Percentiles rank a stretch among this genome's conserved stretches.
phyloP scores from a whole-genome alignment of 352 stramenopile species.

The Vaucheria bursata region DNA sequence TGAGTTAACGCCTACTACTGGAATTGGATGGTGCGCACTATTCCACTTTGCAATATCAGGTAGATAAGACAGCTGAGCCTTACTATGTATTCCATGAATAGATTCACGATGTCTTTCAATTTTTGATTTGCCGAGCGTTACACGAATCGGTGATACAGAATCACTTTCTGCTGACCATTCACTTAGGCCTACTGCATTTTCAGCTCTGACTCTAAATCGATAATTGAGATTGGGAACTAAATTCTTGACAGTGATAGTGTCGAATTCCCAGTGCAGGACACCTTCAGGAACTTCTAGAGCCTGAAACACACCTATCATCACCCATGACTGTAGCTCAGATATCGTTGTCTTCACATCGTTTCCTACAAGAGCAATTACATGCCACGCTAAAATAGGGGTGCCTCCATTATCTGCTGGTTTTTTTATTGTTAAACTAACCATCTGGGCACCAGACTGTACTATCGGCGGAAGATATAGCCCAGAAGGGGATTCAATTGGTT shows the following conservation, averaged over 20 bases:
- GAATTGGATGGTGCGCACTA: background rate
- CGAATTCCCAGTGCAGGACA: background rate
- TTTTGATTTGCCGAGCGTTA: background rate
- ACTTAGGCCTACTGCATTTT: conserved; percentile 21
- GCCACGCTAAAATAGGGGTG: background rate
- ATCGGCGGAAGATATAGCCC: conserved; percentile 3
- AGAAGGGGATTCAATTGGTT: conserved; percentile 3
- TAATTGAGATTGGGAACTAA: conserved; percentile 17
- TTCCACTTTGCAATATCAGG: background rate
- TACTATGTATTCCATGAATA: background rate
- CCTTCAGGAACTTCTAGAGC: background rate
- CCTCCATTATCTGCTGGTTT: conserved; percentile 26
- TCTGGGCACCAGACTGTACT: conserved; percentile 4
- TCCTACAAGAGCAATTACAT: background rate
- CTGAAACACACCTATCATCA: background rate
- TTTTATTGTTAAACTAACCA: conserved; percentile 16
- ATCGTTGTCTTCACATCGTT: background rate
- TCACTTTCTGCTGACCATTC: background rate
- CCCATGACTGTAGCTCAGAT: background rate
- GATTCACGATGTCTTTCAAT: background rate
- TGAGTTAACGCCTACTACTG: background rate
- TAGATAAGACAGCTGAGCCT: background rate
- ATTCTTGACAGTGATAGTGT: conserved; percentile 21
- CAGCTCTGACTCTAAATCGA: conserved; percentile 28
- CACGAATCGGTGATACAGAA: background rate